Base-by-base conservation (phyloP, 352 stramenopile species). In the Peronospora tabacina region DNA sequence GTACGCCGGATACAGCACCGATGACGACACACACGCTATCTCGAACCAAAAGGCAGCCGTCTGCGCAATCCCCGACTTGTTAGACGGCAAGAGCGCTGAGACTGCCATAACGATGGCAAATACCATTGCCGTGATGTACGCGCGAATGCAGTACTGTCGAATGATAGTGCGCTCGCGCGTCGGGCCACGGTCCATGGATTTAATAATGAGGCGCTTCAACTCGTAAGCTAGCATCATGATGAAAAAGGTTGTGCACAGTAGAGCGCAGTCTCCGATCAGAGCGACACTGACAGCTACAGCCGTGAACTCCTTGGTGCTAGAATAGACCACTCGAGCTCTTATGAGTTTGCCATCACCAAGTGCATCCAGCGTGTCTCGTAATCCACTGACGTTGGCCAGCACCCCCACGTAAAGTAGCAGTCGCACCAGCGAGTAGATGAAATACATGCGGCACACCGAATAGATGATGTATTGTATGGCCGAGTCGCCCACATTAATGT, bases 391-490 rank as follows among this genome's bases (percentile, higher is more conserved):
- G 54, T 82, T 76, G 24, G 50, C 49, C 13, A 85, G 43, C 28
- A 81, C 72, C 8, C 63, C 62, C 5, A 77, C 36, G 58, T 88
- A 86, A 40, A 87, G 77, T 19, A 72, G 46, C 30, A 82, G 61
- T 10, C 72, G 65, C 9, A 52, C 43, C 13, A 76, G 48, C 48
- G 72, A 75, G 62, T 82, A 86, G 51, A 86, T 42, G 20, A 84
- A 83, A 58, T 81, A 78, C 37, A 72, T 44, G n/a, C 73, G 60
- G 32, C 72, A 80, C 5, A 88, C 61, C 58, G 77, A 77, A 52
- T 81, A 75, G 26, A 71, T 79, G 52, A 86, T 67, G 50, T 75
- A 85, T 57, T 88, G 77, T 50, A 84, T 75, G 16, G 77, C 75
- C 37, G 74, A 86, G 24, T 77, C 64, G 37, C 52, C 32, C 15